These are phyloP conservation scores for Monilinia fructicola DNA, from an alignment of 2,329 filamentous ascomycete species.

Conservation along the genomic window DNA sequence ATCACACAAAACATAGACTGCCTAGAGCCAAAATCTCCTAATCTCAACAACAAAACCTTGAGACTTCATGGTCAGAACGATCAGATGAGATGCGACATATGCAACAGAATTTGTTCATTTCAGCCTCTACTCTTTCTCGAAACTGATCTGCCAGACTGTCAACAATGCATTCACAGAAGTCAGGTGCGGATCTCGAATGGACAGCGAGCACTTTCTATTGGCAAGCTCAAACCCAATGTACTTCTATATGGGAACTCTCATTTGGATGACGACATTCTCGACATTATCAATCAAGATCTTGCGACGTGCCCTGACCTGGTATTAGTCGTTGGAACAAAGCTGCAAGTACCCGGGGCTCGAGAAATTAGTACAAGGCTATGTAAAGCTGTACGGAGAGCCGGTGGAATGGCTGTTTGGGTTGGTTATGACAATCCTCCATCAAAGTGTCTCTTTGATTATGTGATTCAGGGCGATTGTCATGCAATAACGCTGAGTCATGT, in stretches of 20 bases:
- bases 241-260: slow-evolving; percentile 20
- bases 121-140: slow-evolving; percentile 28
- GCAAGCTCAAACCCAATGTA: slow-evolving; percentile 21
- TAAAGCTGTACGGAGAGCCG: too few relatives aligned
- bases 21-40: slow-evolving; percentile 27
- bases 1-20: slow-evolving; percentile 31
- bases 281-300: slow-evolving; percentile 21
- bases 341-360: too few relatives aligned
- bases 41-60: slow-evolving; percentile 30
- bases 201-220: slow-evolving; percentile 14
- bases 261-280: slow-evolving; percentile 18
- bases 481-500: too few relatives aligned
- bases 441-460: too few relatives aligned
- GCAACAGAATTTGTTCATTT: slow-evolving; percentile 28
- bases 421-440: too few relatives aligned
- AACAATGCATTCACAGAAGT: slow-evolving; percentile 29
- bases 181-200: slow-evolving; percentile 26
- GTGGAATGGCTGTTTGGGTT: too few relatives aligned
- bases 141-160: slow-evolving; percentile 28
- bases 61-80: slow-evolving; percentile 29
- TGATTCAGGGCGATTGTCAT: too few relatives aligned
- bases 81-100: slow-evolving; percentile 29
- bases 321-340: slow-evolving; percentile 7
- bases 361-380: too few relatives aligned
- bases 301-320: slow-evolving; percentile 22